Conservation (phyloP, 129 eudicot species). For the Tanacetum coccineum region DNA sequence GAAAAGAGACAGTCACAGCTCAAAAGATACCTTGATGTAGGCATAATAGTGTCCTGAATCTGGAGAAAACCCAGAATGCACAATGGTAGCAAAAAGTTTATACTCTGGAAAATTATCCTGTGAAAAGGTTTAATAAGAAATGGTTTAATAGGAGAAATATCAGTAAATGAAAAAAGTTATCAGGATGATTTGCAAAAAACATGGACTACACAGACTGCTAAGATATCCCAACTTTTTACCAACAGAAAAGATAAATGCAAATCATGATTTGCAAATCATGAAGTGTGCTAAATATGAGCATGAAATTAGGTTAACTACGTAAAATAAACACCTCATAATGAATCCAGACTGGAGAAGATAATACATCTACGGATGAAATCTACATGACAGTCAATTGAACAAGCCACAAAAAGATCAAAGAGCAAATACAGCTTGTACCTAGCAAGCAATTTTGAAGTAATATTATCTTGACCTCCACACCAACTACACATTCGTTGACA, state of each 20-base stretch:
- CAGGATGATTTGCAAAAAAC: background rate
- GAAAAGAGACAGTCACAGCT: background rate
- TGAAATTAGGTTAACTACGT: background rate
- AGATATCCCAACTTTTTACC: constrained; percentile 3
- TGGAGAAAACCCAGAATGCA: constrained; percentile 89
- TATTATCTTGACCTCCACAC: background rate
- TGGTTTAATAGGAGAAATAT: constrained; percentile 1
- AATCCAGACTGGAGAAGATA: background rate
- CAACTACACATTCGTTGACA: background rate
- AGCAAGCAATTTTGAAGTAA: background rate
- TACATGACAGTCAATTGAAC: constrained; percentile 5
- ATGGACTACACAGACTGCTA: background rate
- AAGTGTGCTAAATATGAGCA: background rate
- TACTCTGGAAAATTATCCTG: constrained; percentile 90
- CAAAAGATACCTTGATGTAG: constrained; percentile 70
- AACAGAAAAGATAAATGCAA: constrained; percentile 1
- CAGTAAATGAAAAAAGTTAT: background rate
- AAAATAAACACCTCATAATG: constrained; percentile 1
- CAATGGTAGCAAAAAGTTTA: constrained; percentile 84
- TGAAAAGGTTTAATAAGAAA: constrained; percentile 22
- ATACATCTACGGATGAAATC: background rate
- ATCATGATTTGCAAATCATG: too few relatives aligned
- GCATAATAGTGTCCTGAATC: constrained; percentile 99
- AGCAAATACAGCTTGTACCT: background rate
- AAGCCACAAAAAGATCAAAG: constrained; percentile 5